These are phyloP conservation scores for Saccharomyces hybrid DNA, from an alignment of 1,139 yeast species.

Conservation along the genomic window DNA sequence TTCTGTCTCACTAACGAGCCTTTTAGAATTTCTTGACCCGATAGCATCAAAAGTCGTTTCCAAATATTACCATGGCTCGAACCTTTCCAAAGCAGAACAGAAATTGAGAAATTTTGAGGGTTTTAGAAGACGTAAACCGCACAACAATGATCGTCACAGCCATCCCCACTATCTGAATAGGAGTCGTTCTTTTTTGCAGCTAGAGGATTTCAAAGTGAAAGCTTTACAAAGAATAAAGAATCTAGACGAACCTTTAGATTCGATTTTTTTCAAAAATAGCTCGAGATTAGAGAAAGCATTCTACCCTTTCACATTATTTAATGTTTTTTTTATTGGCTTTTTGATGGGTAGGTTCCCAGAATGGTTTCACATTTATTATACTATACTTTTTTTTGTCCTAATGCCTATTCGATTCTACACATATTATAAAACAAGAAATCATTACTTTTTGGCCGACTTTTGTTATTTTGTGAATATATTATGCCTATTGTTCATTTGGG, in stretches of 20 bases:
- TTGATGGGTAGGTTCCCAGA: conserved; percentile 73
- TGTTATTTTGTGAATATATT: conserved; percentile 85
- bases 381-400: conserved; percentile 50
- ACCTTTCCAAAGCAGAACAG: conserved; percentile 14
- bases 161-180: not conserved
- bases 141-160: not conserved
- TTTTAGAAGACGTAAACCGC: conserved; percentile 3
- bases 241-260: conserved; percentile 19
- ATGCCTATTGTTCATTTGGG: conserved; percentile 69
- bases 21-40: conserved; percentile 7
- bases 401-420: conserved; percentile 84
- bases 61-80: conserved; percentile 2
- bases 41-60: conserved; percentile 3
- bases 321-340: conserved; percentile 65
- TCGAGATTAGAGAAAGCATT: conserved; percentile 75
- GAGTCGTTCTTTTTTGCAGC: conserved; percentile 8
- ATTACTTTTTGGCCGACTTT: conserved; percentile 84
- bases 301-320: conserved; percentile 65
- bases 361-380: conserved; percentile 69
- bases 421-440: conserved; percentile 70
- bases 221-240: conserved; percentile 16
- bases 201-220: conserved; percentile 16
- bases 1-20: not conserved
- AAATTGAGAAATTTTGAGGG: conserved; percentile 12
- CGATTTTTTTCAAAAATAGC: conserved; percentile 34